phyloP scores from a whole-genome alignment of 805 yeast genomes.

The Grigorovia yakushimaensis region DNA sequence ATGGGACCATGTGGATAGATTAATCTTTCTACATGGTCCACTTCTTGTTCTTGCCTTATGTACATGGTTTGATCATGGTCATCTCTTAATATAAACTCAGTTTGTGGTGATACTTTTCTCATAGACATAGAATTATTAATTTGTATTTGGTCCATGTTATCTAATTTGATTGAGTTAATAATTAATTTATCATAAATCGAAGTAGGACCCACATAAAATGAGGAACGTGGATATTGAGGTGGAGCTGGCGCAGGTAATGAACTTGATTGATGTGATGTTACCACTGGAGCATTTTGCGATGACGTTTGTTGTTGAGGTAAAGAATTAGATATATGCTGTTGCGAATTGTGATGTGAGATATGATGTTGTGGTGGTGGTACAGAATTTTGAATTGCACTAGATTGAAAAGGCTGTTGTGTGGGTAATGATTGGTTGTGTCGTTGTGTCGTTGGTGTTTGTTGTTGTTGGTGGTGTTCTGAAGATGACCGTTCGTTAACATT shows the following conservation, averaged over 20 bases:
- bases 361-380: neutral
- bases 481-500: constrained; percentile 1
- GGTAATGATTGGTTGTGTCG: constrained; percentile 2
- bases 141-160: constrained; percentile 73
- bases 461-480: neutral
- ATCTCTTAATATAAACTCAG: constrained; percentile 69
- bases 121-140: constrained; percentile 55
- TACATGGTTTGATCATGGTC: constrained; percentile 68
- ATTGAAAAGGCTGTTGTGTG: neutral
- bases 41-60: constrained; percentile 60
- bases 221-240: constrained; percentile 78
- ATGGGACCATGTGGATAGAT: constrained; percentile 91
- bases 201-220: constrained; percentile 82
- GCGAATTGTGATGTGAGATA: neutral
- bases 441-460: neutral
- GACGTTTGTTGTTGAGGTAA: neutral
- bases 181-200: constrained; percentile 71
- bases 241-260: constrained; percentile 2
- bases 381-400: neutral
- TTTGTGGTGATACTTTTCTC: constrained; percentile 68
- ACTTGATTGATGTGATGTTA: neutral
- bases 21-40: constrained; percentile 73
- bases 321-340: neutral
- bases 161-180: constrained; percentile 52
- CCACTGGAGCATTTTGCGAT: neutral